Percentiles rank a stretch among this genome's conserved stretches.
Evolutionary conservation across 1,139 yeast species (phyloP).

Genomic region (Yamadazyma triangularis): DNA sequence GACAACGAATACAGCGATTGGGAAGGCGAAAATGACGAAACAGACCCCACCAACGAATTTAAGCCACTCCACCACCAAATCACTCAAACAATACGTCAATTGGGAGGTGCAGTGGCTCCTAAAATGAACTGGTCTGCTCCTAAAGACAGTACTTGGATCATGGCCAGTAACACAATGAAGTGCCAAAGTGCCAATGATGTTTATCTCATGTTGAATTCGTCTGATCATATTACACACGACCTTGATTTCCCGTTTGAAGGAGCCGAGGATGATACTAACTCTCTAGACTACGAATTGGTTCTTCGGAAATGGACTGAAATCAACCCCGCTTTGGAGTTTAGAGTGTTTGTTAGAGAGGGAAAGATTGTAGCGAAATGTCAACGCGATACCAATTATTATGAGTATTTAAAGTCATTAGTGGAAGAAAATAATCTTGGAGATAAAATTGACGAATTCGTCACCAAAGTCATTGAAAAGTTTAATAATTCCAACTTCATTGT

Average conservation of each 20-base stretch:
- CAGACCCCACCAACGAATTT: constrained; percentile 56
- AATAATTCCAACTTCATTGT: constrained; percentile 58
- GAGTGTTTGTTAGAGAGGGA: constrained; percentile 70
- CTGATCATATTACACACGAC: constrained; percentile 85
- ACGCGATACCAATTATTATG: constrained; percentile 79
- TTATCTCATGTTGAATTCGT: constrained; percentile 75
- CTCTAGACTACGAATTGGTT: constrained; percentile 65
- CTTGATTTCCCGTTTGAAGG: constrained; percentile 65
- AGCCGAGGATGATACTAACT: constrained; percentile 5
- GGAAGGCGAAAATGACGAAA: constrained; percentile 44
- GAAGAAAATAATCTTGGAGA: constrained; percentile 31
- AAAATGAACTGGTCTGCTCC: constrained; percentile 98
- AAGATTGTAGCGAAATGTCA: constrained; percentile 72
- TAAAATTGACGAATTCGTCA: constrained; percentile 53
- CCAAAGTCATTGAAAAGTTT: constrained; percentile 42
- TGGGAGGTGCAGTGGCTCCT: constrained; percentile 65
- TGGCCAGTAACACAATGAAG: constrained; percentile 68
- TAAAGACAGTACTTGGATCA: constrained; percentile 89
- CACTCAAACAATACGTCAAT: too few relatives aligned
- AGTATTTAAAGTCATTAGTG: constrained; percentile 51
- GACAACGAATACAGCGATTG: constrained; percentile 72
- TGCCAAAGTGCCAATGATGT: constrained; percentile 71
- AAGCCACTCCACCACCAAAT: constrained; percentile 47
- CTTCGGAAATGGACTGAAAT: constrained; percentile 74
- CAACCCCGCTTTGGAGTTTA: constrained; percentile 86